Evolutionary conservation across 139 green algal genomes (phyloP), one percentile per base, ranked within the genome.

Genomic region (Ettlia oleoabundans): DNA sequence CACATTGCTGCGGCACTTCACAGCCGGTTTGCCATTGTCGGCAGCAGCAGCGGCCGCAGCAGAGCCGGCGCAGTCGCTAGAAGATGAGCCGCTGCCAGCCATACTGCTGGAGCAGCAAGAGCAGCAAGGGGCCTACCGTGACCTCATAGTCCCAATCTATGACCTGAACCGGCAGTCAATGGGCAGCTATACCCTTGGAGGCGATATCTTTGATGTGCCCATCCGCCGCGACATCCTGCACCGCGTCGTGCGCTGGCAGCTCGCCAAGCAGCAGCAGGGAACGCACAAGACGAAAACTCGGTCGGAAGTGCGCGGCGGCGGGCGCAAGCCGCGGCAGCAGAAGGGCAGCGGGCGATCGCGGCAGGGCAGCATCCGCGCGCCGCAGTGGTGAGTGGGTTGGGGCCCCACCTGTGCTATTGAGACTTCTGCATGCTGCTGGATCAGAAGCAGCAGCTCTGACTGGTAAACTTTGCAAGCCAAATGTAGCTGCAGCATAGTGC

Each of bases 161-260:
- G 38, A 82, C 69, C 61, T 85, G 6, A 1, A 71, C 18, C 42
- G 62, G 24, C 32, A 79, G 33, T 37, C 70, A 69, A 73, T 91
- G 24, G 89, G 87, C 24, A 73, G 41, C n/a, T 84, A 58, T 15
- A 58, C 47, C 47, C 47, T 58, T 15, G 47, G 47, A 24, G 47
- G 47, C 47, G 47, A 58, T 15, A 58, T 58, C 47, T 58, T 58
- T 58, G 47, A 58, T 58, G 47, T 92, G 32, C 86, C 87, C 37
- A 74, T 98, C 32, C 89, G 95, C 5, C 53, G 84, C 0, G 95
- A 98, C 88, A 95, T 98, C 52, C 86, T 98, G 69, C 93, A 98
- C 52, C 83, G 93, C 26, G 92, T 96, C 0, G 93, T 98, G 47
- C 86, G 92, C 40, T 98, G 93, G 94, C 93, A 98, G 89, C 89